phyloP scores from a whole-genome alignment of 306 rosid genomes.

The Alnus glutinosa region DNA sequence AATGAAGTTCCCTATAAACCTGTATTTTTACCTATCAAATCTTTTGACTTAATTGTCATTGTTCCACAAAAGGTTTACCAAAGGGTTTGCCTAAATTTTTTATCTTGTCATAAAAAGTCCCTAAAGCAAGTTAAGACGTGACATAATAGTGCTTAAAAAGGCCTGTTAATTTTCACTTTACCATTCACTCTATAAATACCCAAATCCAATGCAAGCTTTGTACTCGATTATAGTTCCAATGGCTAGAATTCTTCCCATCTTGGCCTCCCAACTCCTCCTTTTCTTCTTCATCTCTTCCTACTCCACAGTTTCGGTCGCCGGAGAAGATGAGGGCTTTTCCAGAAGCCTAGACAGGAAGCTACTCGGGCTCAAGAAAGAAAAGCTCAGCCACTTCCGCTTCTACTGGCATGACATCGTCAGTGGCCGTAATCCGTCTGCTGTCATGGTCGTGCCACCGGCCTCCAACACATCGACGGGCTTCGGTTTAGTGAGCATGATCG shows the following conservation, averaged over 20 bases:
- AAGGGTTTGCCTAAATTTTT: too few species aligned
- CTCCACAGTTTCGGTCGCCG: not conserved
- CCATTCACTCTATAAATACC: not conserved
- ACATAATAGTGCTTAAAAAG: too few species aligned
- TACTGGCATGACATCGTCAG: conserved; percentile 65
- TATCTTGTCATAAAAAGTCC: too few species aligned
- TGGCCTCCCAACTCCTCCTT: not conserved
- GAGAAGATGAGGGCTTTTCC: conserved; percentile 15
- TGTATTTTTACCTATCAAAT: too few species aligned
- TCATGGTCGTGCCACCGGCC: conserved; percentile 23
- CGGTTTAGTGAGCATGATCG: conserved; percentile 16
- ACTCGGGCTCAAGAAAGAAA: conserved; percentile 45
- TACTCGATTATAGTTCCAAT: not conserved
- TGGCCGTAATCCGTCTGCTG: not conserved
- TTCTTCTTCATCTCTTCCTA: conserved; percentile 9
- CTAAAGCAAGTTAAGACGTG: too few species aligned
- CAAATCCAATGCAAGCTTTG: too few species aligned
- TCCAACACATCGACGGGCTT: conserved; percentile 27
- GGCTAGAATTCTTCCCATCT: not conserved
- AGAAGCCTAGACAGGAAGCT: conserved; percentile 34
- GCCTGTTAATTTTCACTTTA: too few species aligned
- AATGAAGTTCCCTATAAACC: too few species aligned
- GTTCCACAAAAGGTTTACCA: too few species aligned
- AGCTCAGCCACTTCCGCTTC: conserved; percentile 54
- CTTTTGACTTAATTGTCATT: too few species aligned